These are phyloP conservation scores for Eucalyptus erythrocorys DNA, from an alignment of 345 rosid genomes.

Conservation along the genomic window DNA sequence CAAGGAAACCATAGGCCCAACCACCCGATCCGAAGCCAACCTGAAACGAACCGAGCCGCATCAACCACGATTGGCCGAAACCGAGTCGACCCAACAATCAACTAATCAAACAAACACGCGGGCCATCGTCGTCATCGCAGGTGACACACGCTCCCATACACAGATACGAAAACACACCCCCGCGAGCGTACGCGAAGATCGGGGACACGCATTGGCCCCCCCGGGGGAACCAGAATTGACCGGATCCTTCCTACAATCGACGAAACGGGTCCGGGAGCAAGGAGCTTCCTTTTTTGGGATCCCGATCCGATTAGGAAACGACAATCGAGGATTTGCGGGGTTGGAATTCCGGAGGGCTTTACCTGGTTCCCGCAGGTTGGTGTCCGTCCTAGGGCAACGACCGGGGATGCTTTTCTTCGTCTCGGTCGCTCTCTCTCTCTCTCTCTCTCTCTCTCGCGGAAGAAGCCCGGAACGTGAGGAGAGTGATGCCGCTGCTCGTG, in stretches of 20 bases:
- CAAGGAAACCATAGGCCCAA: background rate
- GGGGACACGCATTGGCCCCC: background rate
- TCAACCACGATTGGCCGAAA: background rate
- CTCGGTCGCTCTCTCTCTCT: background rate
- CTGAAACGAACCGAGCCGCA: background rate
- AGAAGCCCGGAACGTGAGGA: background rate
- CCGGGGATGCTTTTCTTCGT: background rate
- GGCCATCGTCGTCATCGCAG: background rate
- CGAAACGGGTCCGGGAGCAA: background rate
- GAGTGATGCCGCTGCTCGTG: background rate
- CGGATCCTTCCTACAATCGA: background rate
- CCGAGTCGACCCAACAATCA: background rate
- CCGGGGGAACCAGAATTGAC: background rate
- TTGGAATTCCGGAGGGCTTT: background rate
- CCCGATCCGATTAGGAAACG: background rate
- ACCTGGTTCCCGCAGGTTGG: background rate
- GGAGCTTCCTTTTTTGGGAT: background rate
- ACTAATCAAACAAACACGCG: background rate
- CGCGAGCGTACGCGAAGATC: background rate
- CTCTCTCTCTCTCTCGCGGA: background rate
- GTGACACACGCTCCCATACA: background rate
- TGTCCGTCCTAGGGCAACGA: background rate
- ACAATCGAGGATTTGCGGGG: background rate
- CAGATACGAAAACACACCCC: background rate
- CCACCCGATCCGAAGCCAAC: background rate